Base-by-base conservation (phyloP, 768 basidiomycete species). In the Termitomyces sp. region DNA sequence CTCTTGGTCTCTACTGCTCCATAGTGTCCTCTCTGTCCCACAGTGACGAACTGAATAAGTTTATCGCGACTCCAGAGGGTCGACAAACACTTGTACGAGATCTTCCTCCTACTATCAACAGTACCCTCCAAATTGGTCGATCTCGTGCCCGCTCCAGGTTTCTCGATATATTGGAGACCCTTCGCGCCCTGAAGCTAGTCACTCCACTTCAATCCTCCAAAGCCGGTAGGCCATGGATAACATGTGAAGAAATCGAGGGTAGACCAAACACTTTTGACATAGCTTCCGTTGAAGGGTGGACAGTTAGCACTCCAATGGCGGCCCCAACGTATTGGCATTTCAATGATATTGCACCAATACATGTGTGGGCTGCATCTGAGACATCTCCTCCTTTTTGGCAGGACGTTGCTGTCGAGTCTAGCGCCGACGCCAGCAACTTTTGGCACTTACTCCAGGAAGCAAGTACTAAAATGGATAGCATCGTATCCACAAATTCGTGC, bases 261-360 rank as follows among this genome's bases (percentile, higher is more conserved):
- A 75, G 81, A 63, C 79, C 83, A 23, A 72, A 71, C 2, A 63
- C 76, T 5, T 86, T 84, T 60, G 79, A 81, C 33, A 61, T 71
- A n/a, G 72, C 75, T 20, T 66, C 76, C 0, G 63, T 72, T 28
- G 77, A 79, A 20, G 77, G 72, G 13, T 81, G 81, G 77, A 77
- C 75, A 30, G 64, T 71, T 33, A 77, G 73, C 44, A 76, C 75
- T 16, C 76, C 81, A 8, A 69, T 73, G 55, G 63, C 72, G n/a
- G 81, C 83, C 0, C 87, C 89, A 0, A 67, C 67, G 1, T 89
- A 86, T 71, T 93, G 88, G 86, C 73, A 78, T 40, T 83, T 92
- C 64, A 79, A 80, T 50, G 69, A 74, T 14, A 64, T 66, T 10
- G 86, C 82, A 2, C 82, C 88, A 0, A 64, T 92, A 7, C 77